Evolutionary conservation across 192 early-diverging fungal species (phyloP).

Genomic region (Coemansia sp.): DNA sequence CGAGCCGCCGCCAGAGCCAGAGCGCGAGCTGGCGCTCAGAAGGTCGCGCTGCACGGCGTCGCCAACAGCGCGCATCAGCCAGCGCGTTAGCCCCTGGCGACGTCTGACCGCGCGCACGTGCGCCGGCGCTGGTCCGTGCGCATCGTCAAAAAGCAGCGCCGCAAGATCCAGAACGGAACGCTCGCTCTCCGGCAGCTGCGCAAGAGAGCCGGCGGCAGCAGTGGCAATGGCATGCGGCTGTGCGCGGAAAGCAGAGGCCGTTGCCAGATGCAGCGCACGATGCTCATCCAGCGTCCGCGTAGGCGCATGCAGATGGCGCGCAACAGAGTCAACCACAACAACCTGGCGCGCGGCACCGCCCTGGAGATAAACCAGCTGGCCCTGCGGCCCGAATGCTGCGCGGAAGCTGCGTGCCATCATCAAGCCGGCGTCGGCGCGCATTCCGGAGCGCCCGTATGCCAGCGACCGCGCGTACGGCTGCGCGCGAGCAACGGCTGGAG

Average conservation of each 20-base stretch:
- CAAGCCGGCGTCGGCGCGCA: slow-evolving; percentile 70
- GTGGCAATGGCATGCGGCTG: background rate
- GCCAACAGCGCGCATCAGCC: slow-evolving; percentile 65
- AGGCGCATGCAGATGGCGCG: slow-evolving; percentile 23
- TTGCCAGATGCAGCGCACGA: slow-evolving; percentile 17
- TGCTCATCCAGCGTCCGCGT: background rate
- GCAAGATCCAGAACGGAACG: slow-evolving; percentile 32
- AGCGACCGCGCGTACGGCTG: slow-evolving; percentile 41
- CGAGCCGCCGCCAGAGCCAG: background rate
- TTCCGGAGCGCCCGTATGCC: slow-evolving; percentile 49
- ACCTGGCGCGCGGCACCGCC: slow-evolving; percentile 10
- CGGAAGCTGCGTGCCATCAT: slow-evolving; percentile 82
- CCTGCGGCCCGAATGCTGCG: slow-evolving; percentile 82
- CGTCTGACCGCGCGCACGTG: slow-evolving; percentile 47
- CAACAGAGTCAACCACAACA: slow-evolving; percentile 54
- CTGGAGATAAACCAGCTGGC: slow-evolving; percentile 59
- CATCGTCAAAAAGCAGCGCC: slow-evolving; percentile 36
- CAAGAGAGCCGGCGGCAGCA: background rate
- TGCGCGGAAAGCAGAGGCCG: slow-evolving; percentile 10
- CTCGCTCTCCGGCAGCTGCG: slow-evolving; percentile 11
- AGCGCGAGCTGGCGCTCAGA: slow-evolving; percentile 26
- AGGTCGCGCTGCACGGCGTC: slow-evolving; percentile 49
- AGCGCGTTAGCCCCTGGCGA: slow-evolving; percentile 60
- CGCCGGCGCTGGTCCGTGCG: background rate
- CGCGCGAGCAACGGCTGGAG: slow-evolving; percentile 12